Percentiles rank a stretch among this genome's conserved stretches.
These are phyloP conservation scores for Penicillium waksmanii DNA, from an alignment of 495 filamentous ascomycete species.

Conservation along the genomic window DNA sequence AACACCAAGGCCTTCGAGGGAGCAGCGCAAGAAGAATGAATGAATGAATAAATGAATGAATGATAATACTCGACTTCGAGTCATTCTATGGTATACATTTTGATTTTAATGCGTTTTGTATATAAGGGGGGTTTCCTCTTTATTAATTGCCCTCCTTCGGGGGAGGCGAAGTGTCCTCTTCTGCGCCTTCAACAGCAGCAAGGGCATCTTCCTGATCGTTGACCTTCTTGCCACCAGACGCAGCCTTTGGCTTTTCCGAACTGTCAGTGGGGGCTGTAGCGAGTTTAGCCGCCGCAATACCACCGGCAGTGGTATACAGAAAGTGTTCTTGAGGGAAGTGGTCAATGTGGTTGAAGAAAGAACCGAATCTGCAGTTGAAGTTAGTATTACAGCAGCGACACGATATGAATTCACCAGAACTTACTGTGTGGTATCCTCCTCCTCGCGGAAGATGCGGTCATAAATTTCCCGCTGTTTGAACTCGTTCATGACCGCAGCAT, in stretches of 20 bases:
- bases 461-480: slow-evolving; percentile 97
- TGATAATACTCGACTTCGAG: not conserved
- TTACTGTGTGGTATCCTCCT: slow-evolving; percentile 77
- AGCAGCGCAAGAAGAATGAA: not conserved
- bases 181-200: slow-evolving; percentile 38
- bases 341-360: slow-evolving; percentile 85
- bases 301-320: slow-evolving; percentile 73
- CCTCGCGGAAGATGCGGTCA: slow-evolving; percentile 83
- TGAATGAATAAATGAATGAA: not conserved
- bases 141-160: slow-evolving; percentile 26
- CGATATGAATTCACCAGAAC: slow-evolving; percentile 29
- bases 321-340: slow-evolving; percentile 73
- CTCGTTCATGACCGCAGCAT: slow-evolving; percentile 73
- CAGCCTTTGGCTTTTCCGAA: slow-evolving; percentile 4
- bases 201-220: slow-evolving; percentile 36
- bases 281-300: slow-evolving; percentile 56
- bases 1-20: slow-evolving; percentile 26
- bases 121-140: not conserved
- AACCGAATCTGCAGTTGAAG: slow-evolving; percentile 60
- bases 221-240: slow-evolving; percentile 3
- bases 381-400: not conserved
- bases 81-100: not conserved
- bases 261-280: slow-evolving; percentile 16
- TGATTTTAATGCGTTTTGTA: not conserved
- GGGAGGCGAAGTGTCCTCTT: slow-evolving; percentile 24